Conservation (phyloP, 1,284 basidiomycete genomes). For the Ganoderma meredithae region DNA sequence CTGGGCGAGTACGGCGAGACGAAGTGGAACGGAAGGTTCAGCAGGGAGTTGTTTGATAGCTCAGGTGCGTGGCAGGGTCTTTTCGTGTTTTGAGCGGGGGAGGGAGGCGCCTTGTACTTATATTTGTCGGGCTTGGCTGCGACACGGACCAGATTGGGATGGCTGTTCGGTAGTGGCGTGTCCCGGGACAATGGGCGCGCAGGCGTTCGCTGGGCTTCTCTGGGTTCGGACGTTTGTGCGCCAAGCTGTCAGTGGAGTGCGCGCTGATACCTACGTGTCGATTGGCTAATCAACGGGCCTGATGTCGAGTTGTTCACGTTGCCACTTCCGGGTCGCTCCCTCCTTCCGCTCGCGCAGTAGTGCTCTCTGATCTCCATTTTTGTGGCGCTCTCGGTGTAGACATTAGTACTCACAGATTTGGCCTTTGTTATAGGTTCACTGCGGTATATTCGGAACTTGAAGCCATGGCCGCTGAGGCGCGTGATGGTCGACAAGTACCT, state of each 20-base stretch:
- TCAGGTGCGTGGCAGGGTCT: conserved; percentile 54
- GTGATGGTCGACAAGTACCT: conserved; percentile 90
- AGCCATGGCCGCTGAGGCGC: conserved; percentile 84
- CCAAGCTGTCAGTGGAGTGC: conserved; percentile 4
- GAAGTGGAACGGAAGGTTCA: conserved; percentile 87
- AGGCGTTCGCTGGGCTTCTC: neutral
- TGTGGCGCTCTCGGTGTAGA: conserved; percentile 17
- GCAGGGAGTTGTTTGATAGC: conserved; percentile 85
- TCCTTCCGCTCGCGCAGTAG: neutral
- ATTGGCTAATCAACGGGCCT: conserved; percentile 12
- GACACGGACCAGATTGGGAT: conserved; percentile 40
- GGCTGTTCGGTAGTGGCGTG: conserved; percentile 37
- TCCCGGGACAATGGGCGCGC: neutral
- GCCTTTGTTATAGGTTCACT: conserved; percentile 51
- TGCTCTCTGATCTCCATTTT: conserved; percentile 17
- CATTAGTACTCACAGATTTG: conserved; percentile 19
- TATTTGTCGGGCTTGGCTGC: conserved; percentile 23
- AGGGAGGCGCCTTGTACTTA: conserved; percentile 8
- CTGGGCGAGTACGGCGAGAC: conserved; percentile 78
- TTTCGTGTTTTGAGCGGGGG: neutral
- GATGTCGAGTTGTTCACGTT: conserved; percentile 18
- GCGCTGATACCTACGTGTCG: conserved; percentile 17
- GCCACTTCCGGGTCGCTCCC: conserved; percentile 12
- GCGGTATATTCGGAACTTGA: conserved; percentile 81
- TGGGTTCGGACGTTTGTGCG: neutral